Evolutionary conservation across 2,329 filamentous ascomycete genomes (phyloP), one percentile per base, ranked within the genome.

Genomic region (Claviceps capensis): DNA sequence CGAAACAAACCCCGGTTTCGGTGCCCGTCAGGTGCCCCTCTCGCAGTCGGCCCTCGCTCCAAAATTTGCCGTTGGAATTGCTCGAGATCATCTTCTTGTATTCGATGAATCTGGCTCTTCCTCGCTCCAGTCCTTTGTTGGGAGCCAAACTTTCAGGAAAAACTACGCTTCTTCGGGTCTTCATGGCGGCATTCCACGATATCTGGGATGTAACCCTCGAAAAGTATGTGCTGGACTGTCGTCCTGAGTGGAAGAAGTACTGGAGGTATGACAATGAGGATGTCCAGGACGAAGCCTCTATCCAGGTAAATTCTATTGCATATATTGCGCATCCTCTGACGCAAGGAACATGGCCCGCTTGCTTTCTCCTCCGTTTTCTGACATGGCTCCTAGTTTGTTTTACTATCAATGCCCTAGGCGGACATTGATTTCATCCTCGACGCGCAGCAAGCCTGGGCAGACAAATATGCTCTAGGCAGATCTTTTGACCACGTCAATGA

Each of bases 51-150:
- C 51, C 57, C 3, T 60, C 45, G 11, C 57, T 70, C 19, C 62
- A 69, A 49, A 58, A 59, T 36, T 63, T 81, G 9, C 78, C 78
- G 0, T 59, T 70, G 6, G 78, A 81, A 60, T 65, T 81, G 23
- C 67, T 81, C 11, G 75, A 79, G 59, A 66, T 55, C 34, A 77
- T 81, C 46, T 72, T 79, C 50, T 62, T 75, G 55, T 62, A 73
- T 49, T 78, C 75, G 49, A 60, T 0, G 30, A 34, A 34, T 34
- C 30, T 34, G 30, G 30, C 30, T 34, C 30, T 34, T 1, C 30
- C 30, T 34, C 67, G 64, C 5, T 66, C 70, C 47, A 73, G 69
- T 49, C 69, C 61, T 11, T 61, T 67, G 34, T 63, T 81, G 34
- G 73, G 75, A 22, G 59, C 63, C 26, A 66, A 71, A 45, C 68